Conservation (phyloP, 2,329 filamentous ascomycete genomes). For the Epichloe baconii region DNA sequence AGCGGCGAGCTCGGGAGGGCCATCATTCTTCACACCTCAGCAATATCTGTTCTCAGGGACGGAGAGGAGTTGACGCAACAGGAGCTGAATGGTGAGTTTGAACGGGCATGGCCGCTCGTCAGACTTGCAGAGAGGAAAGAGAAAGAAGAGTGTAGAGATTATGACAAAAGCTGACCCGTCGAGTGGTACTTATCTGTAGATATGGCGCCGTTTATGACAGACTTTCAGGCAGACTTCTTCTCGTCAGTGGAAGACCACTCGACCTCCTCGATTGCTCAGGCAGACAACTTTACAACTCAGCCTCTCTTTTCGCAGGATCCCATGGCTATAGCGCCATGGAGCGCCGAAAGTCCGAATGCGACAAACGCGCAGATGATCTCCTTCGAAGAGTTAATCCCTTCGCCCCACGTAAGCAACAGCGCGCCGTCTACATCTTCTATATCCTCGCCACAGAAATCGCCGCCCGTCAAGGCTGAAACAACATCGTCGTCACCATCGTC, state of each 20-base stretch:
- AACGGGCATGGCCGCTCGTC: background rate
- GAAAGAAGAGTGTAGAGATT: background rate
- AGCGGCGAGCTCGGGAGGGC: background rate
- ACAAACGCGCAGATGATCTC: slow-evolving; percentile 21
- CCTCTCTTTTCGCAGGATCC: slow-evolving; percentile 22
- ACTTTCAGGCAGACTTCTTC: slow-evolving; percentile 20
- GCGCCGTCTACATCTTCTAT: slow-evolving; percentile 12
- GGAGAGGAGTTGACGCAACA: slow-evolving; percentile 12
- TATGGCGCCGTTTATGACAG: slow-evolving; percentile 17
- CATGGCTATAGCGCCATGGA: slow-evolving; percentile 28
- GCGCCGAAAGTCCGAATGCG: slow-evolving; percentile 20
- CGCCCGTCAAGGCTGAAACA: slow-evolving; percentile 15
- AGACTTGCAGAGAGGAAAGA: too few relatives aligned
- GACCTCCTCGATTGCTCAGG: slow-evolving; percentile 3
- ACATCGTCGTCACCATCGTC: background rate
- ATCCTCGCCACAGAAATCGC: slow-evolving; percentile 18
- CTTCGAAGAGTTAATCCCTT: slow-evolving; percentile 26
- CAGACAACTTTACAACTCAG: slow-evolving; percentile 22
- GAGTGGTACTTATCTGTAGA: slow-evolving; percentile 9
- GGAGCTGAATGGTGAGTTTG: slow-evolving; percentile 19
- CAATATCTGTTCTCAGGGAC: slow-evolving; percentile 26
- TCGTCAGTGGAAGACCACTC: slow-evolving; percentile 10
- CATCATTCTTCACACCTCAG: slow-evolving; percentile 21
- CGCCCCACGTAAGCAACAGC: slow-evolving; percentile 10
- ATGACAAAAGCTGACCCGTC: background rate